A percentile compares a stretch with the other conserved stretches of the same genome.
These are phyloP conservation scores for Infundibulicybe gibba DNA, from an alignment of 768 basidiomycete genomes.

Conservation along the genomic window DNA sequence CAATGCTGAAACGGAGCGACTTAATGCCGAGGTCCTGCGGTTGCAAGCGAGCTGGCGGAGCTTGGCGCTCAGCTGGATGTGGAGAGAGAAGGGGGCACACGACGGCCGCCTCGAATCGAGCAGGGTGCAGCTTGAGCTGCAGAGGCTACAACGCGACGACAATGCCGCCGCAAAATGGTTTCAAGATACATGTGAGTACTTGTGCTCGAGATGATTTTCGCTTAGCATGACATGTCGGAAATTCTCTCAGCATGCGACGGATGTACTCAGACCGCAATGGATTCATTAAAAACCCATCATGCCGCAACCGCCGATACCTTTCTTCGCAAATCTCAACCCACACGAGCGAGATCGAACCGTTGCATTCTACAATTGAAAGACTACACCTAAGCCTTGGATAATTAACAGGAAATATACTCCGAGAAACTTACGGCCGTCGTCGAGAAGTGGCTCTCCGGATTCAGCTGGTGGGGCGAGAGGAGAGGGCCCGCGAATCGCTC, in stretches of 20 bases:
- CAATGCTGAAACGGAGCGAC: slow-evolving; percentile 38
- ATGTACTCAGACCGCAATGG: slow-evolving; percentile 62
- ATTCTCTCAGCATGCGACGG: slow-evolving; percentile 75
- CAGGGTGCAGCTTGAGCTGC: slow-evolving; percentile 43
- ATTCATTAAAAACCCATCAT: slow-evolving; percentile 57
- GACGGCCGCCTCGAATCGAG: slow-evolving; percentile 44
- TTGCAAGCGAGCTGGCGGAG: slow-evolving; percentile 40
- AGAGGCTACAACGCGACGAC: slow-evolving; percentile 59
- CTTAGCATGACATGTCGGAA: slow-evolving; percentile 44
- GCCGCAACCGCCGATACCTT: slow-evolving; percentile 53
- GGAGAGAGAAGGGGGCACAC: slow-evolving; percentile 37
- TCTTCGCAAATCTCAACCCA: slow-evolving; percentile 43
- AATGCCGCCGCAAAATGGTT: slow-evolving; percentile 81
- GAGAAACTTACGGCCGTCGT: slow-evolving; percentile 69
- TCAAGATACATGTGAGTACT: slow-evolving; percentile 73
- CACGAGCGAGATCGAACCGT: slow-evolving; percentile 37
- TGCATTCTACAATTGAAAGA: slow-evolving; percentile 38
- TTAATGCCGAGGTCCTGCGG: slow-evolving; percentile 38
- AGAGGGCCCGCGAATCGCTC: slow-evolving; percentile 50
- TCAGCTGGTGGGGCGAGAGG: slow-evolving; percentile 60
- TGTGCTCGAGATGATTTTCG: not conserved
- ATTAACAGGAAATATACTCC: slow-evolving; percentile 63
- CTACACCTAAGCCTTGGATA: slow-evolving; percentile 65
- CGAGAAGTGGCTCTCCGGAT: slow-evolving; percentile 68
- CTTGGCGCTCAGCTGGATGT: slow-evolving; percentile 40